These are phyloP conservation scores for Penicillium herquei DNA, from an alignment of 495 filamentous ascomycete genomes.

Conservation along the genomic window DNA sequence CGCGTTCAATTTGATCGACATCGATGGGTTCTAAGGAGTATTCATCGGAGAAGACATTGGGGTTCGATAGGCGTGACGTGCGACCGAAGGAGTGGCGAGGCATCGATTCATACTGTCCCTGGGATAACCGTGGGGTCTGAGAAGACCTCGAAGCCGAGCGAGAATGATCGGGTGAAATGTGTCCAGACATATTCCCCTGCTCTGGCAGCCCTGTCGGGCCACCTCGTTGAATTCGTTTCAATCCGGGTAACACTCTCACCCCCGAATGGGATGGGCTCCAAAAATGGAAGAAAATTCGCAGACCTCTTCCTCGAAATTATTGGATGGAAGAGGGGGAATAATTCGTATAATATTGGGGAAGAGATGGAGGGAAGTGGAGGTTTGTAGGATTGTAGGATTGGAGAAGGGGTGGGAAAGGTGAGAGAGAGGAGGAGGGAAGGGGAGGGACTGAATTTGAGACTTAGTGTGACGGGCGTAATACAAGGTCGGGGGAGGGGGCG, in stretches of 20 bases:
- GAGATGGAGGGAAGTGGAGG: not conserved
- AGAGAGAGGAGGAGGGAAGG: constrained; percentile 18
- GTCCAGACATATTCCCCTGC: constrained; percentile 45
- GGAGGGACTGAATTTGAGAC: constrained; percentile 24
- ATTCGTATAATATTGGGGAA: not conserved
- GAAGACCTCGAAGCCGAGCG: constrained; percentile 42
- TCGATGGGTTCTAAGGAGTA: constrained; percentile 48
- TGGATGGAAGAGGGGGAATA: constrained; percentile 5
- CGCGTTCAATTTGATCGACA: constrained; percentile 33
- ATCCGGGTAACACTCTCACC: constrained; percentile 22
- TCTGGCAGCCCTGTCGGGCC: constrained; percentile 47
- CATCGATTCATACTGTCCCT: constrained; percentile 33
- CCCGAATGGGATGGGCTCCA: constrained; percentile 10
- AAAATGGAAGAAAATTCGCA: not conserved
- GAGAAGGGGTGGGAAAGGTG: constrained; percentile 4
- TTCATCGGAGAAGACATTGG: constrained; percentile 55
- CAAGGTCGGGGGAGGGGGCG: constrained; percentile 13
- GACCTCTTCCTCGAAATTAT: not conserved
- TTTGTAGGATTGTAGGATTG: constrained; percentile 5
- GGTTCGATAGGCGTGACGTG: constrained; percentile 41
- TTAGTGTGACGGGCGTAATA: constrained; percentile 30
- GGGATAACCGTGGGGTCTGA: constrained; percentile 27
- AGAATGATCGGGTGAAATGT: constrained; percentile 42
- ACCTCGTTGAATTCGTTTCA: constrained; percentile 28
- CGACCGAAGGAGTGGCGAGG: constrained; percentile 36